A percentile compares a stretch with the other conserved stretches of the same genome.
These are phyloP conservation scores for Didymosphaeria variabile DNA, from an alignment of 2,329 filamentous ascomycete species.

Conservation along the genomic window DNA sequence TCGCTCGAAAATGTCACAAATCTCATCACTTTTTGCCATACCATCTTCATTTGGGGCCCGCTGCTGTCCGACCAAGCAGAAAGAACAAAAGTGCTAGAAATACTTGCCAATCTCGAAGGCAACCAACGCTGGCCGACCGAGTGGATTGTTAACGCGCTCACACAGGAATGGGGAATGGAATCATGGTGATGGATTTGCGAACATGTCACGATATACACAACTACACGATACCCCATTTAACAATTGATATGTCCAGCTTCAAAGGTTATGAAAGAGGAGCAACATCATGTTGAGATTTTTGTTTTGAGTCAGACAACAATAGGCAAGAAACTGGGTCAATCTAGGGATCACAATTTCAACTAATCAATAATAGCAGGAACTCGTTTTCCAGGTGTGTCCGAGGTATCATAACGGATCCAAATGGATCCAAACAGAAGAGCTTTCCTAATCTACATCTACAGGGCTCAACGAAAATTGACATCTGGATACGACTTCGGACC, in stretches of 20 bases:
- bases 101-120: conserved; percentile 35
- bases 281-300: no score
- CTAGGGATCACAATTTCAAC: no score
- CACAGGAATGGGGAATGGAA: conserved; percentile 34
- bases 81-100: conserved; percentile 31
- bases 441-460: no score
- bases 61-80: conserved; percentile 31
- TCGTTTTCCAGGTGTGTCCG: no score
- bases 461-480: no score
- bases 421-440: no score
- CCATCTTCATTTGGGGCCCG: conserved; percentile 23
- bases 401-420: no score
- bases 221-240: neutral
- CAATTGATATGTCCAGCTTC: neutral
- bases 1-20: neutral
- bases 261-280: no score
- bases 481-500: no score
- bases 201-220: neutral
- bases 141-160: conserved; percentile 42
- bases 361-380: no score
- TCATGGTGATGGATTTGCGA: neutral
- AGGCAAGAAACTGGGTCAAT: no score
- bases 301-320: no score
- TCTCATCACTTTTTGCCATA: conserved; percentile 18
- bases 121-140: conserved; percentile 41